phyloP scores from a whole-genome alignment of 2,329 filamentous ascomycete species.

The Aspergillus ochraceoroseus region DNA sequence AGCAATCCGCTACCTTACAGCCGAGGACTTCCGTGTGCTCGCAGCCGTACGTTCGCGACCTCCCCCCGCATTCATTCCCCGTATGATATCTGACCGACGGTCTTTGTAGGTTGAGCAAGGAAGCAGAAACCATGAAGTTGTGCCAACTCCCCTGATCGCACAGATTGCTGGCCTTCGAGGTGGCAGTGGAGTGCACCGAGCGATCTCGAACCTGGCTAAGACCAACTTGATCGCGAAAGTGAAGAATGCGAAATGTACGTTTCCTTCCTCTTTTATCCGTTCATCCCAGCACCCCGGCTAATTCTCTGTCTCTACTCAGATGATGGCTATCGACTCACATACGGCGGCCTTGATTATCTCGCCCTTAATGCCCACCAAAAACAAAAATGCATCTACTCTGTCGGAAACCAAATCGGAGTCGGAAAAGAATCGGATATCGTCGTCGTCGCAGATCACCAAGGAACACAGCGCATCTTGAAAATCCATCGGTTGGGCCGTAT shows the following conservation, averaged over 20 bases:
- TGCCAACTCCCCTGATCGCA: constrained; percentile 83
- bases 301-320: constrained; percentile 43
- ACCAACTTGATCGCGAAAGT: constrained; percentile 83
- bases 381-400: constrained; percentile 75
- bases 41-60: constrained; percentile 63
- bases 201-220: constrained; percentile 88
- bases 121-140: constrained; percentile 94
- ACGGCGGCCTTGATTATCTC: constrained; percentile 96
- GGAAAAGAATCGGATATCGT: constrained; percentile 98
- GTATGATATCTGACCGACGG: constrained; percentile 37
- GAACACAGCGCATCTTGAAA: constrained; percentile 78
- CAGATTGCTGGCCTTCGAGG: constrained; percentile 76
- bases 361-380: constrained; percentile 84
- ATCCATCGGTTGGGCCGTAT: constrained; percentile 94
- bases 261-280: not conserved
- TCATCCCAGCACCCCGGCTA: constrained; percentile 8
- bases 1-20: constrained; percentile 82
- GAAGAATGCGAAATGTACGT: constrained; percentile 79
- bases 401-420: constrained; percentile 90
- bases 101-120: constrained; percentile 73
- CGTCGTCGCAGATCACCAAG: constrained; percentile 76
- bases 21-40: constrained; percentile 93
- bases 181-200: constrained; percentile 71
- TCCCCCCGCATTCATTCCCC: constrained; percentile 23
- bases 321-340: constrained; percentile 93